These are phyloP conservation scores for Kentomonas sorsogonicus DNA, from an alignment of 208 protist species.

Conservation along the genomic window DNA sequence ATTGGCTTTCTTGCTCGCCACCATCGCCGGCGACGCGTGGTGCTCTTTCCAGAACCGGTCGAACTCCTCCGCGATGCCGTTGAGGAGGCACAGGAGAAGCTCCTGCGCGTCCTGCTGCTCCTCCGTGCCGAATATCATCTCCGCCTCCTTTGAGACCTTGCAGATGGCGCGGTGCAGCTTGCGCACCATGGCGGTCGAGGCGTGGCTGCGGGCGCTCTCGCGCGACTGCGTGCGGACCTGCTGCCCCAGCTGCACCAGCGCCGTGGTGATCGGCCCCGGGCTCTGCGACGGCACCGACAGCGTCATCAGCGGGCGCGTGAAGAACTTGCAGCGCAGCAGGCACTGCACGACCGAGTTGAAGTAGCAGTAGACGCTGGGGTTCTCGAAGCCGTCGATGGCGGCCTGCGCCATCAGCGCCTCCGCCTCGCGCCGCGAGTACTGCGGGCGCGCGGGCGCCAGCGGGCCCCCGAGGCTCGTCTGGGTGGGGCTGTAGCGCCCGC, in stretches of 20 bases:
- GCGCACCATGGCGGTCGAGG: constrained; percentile 36
- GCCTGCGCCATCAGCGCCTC: constrained; percentile 24
- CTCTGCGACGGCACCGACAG: constrained; percentile 8
- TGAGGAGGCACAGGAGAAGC: constrained; percentile 76
- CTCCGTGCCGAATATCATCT: constrained; percentile 59
- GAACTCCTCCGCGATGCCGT: constrained; percentile 81
- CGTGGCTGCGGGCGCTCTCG: constrained; percentile 42
- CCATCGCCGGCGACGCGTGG: background rate
- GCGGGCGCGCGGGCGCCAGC: background rate
- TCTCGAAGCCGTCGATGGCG: constrained; percentile 75
- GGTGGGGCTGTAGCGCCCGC: too few relatives aligned
- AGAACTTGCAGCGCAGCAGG: constrained; percentile 70
- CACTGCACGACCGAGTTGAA: constrained; percentile 96
- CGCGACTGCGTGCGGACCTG: constrained; percentile 43
- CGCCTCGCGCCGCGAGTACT: background rate
- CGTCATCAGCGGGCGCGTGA: constrained; percentile 37
- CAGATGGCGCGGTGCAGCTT: constrained; percentile 42
- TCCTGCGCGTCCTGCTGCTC: constrained; percentile 90
- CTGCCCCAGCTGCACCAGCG: constrained; percentile 36
- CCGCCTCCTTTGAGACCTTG: too few relatives aligned
- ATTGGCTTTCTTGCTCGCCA: constrained; percentile 35
- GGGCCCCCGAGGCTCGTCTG: background rate
- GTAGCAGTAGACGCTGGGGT: constrained; percentile 94
- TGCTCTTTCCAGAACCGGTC: constrained; percentile 21
- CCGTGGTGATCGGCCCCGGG: constrained; percentile 47